Evolutionary conservation across 202 grass and related monocot genomes (phyloP).

Genomic region (Schoenoplectus triqueter): DNA sequence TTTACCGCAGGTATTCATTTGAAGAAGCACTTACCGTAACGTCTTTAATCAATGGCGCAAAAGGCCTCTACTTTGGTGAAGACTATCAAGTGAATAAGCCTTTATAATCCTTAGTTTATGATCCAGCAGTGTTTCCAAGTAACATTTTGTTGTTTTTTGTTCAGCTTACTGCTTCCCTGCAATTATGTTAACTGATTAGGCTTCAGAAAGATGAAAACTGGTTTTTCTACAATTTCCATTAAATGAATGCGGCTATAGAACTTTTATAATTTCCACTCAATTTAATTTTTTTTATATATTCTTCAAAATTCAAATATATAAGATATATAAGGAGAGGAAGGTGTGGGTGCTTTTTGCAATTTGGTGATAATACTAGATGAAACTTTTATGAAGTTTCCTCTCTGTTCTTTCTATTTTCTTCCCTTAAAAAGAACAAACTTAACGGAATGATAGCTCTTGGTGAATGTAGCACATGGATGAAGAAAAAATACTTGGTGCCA

Average conservation of each 20-base stretch:
- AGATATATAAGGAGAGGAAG: neutral
- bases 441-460: neutral
- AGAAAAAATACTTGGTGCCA: conserved; percentile 69
- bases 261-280: neutral
- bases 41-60: no score
- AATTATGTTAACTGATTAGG: neutral
- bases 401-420: neutral
- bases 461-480: conserved; percentile 81
- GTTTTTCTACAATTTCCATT: neutral
- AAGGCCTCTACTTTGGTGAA: no score
- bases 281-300: neutral
- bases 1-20: conserved; percentile 67
- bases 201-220: neutral
- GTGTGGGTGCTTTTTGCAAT: neutral
- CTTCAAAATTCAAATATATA: neutral
- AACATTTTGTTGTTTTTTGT: neutral
- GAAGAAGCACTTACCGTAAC: neutral
- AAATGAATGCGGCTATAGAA: neutral
- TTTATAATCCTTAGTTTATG: neutral
- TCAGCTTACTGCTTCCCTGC: neutral
- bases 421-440: neutral
- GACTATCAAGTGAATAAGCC: neutral
- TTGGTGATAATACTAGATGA: neutral
- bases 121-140: neutral
- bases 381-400: neutral